Percentiles rank a stretch among this genome's conserved stretches.
These are phyloP conservation scores for Leishmania lainsoni DNA, from an alignment of 208 protist species.

Conservation along the genomic window DNA sequence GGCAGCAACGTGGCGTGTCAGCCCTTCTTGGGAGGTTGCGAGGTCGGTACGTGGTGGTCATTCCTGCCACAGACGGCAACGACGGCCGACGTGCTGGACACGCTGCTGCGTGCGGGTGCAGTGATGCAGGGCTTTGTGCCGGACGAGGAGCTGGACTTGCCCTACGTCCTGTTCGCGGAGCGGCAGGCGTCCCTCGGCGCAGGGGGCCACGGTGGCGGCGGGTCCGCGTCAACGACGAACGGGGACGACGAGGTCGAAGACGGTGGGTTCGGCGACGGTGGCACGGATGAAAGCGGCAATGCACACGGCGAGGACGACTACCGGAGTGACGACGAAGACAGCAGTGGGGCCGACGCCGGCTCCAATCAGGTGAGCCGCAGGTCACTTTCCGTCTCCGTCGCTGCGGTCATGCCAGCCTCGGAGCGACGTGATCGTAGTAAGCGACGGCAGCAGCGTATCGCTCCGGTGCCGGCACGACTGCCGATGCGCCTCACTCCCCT, in stretches of 20 bases:
- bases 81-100: conserved; percentile 53
- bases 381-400: not conserved
- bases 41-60: conserved; percentile 48
- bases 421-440: not conserved
- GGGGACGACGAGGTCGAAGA: not conserved
- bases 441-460: conserved; percentile 2
- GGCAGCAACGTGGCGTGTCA: not conserved
- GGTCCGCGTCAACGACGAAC: not conserved
- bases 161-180: conserved; percentile 49
- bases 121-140: conserved; percentile 51
- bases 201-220: not conserved
- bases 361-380: not conserved
- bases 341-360: not conserved
- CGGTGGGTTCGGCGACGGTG: not conserved
- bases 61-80: conserved; percentile 36
- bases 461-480: conserved; percentile 27
- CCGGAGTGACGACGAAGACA: not conserved
- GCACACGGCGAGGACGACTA: conserved; percentile 2
- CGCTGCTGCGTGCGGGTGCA: conserved; percentile 48
- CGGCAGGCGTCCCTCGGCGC: conserved; percentile 4
- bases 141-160: conserved; percentile 51
- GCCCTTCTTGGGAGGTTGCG: conserved; percentile 37
- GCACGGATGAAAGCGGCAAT: not conserved
- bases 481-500: conserved; percentile 67
- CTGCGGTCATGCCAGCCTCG: not conserved